Base-by-base conservation (phyloP, 805 yeast genomes). In the Lachancea sp. region DNA sequence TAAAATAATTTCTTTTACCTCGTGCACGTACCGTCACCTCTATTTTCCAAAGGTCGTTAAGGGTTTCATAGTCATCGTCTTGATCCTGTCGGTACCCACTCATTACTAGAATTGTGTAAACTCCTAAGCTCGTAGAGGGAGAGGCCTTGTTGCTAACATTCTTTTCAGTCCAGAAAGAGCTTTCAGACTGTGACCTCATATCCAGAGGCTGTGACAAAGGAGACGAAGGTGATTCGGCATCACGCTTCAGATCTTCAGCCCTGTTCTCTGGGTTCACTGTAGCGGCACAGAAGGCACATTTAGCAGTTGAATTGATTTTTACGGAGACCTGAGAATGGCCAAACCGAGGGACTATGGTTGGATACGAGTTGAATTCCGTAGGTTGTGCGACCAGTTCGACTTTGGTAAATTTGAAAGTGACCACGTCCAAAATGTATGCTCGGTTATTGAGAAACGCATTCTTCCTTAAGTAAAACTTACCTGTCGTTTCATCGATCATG, bases 391-490 rank as follows among this genome's bases (percentile, higher is more conserved):
- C 52, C 3, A 66, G 45, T 24, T 65, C 65, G 18, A 78, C 60
- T 48, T 72, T 72, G 16, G 69, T 61, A 52, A 80, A 83, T 18
- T 58, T 67, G 35, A 68, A 61, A 0, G 75, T 68, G 7, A 63
- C 48, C 0, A 67, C 61, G 58, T 83, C 87, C 22, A 83, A 61
- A n/a, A 81, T 61, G 64, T 74, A 83, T 0, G 75, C 79, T 30
- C 70, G 64, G 38, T 70, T 69, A 53, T 77, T 80, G 41, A 80
- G 49, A 5, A 58, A 60, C 3, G 79, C 62, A 18, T 67, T 64
- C 47, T 71, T 69, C 31, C 69, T 65, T 13, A 69, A 47, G 19
- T 39, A 45, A 25, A 55, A 63, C 47, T 45, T 65, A 34, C 73
- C 75, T 61, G 43, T 61, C 45, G 43, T 56, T 4, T 41, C 46